A percentile compares a stretch with the other conserved stretches of the same genome.
Conservation (phyloP, 169 alveolate genomes). For the Plasmodium gonderi region DNA sequence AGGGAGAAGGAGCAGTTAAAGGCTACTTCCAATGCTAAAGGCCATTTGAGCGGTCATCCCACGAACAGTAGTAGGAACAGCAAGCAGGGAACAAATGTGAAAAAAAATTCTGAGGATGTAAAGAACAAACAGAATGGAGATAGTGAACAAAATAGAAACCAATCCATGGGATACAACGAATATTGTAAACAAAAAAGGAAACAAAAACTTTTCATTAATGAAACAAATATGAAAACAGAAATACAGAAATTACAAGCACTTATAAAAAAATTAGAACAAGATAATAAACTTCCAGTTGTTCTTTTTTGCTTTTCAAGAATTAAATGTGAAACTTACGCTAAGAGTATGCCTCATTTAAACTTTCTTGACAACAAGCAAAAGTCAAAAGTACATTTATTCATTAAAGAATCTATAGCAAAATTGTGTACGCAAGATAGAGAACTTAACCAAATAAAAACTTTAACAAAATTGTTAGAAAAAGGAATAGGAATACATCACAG, state of each 20-base stretch:
- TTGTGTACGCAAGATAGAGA: conserved; percentile 89
- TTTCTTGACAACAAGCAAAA: conserved; percentile 88
- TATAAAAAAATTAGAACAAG: conserved; percentile 82
- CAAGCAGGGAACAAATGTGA: conserved; percentile 37
- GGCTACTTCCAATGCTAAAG: conserved; percentile 69
- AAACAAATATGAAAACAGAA: conserved; percentile 84
- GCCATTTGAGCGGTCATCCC: not conserved
- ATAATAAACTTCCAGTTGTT: conserved; percentile 95
- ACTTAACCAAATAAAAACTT: conserved; percentile 90
- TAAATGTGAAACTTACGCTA: conserved; percentile 92
- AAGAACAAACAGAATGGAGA: conserved; percentile 1
- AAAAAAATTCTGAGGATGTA: not conserved
- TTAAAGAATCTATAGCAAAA: conserved; percentile 87
- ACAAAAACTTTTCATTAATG: conserved; percentile 38
- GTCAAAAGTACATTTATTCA: conserved; percentile 88
- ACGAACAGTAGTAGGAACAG: not conserved
- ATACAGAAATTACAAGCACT: conserved; percentile 87
- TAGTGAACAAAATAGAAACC: not conserved
- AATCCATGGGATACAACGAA: conserved; percentile 24
- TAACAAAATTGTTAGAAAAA: conserved; percentile 87
- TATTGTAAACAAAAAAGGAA: conserved; percentile 60
- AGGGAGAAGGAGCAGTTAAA: conserved; percentile 76
- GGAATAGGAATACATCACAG: conserved; percentile 99
- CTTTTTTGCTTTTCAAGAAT: conserved; percentile 95
- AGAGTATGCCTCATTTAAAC: conserved; percentile 87